phyloP scores from a whole-genome alignment of 2,329 filamentous ascomycete species.

The Pseudocercospora musae region DNA sequence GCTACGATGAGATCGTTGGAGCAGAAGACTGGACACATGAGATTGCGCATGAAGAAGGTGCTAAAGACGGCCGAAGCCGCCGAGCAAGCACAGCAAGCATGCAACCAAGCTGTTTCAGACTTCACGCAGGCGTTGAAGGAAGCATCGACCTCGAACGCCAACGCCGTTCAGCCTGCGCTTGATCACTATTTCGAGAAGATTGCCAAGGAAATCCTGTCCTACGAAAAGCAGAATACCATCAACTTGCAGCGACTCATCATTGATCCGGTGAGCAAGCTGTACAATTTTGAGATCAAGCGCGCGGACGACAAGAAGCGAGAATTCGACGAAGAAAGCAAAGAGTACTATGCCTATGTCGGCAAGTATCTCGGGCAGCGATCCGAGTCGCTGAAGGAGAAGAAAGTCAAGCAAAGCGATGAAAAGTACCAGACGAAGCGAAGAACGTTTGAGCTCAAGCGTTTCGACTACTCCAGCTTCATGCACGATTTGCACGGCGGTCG shows the following conservation, averaged over 20 bases:
- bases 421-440: conserved; percentile 93
- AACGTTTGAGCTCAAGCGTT: conserved; percentile 94
- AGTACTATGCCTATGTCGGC: conserved; percentile 94
- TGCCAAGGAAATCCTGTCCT: conserved; percentile 80
- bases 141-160: conserved; percentile 84
- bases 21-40: conserved; percentile 94
- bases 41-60: conserved; percentile 91
- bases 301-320: conserved; percentile 95
- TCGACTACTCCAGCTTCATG: conserved; percentile 99
- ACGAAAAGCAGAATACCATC: conserved; percentile 77
- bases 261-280: conserved; percentile 86
- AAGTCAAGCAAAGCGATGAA: conserved; percentile 86
- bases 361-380: conserved; percentile 94
- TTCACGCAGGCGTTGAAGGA: conserved; percentile 87
- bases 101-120: conserved; percentile 77
- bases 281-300: conserved; percentile 95
- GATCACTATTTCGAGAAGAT: conserved; percentile 99
- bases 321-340: conserved; percentile 97
- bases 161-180: conserved; percentile 92
- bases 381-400: conserved; percentile 96
- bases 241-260: conserved; percentile 93
- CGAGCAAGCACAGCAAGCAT: conserved; percentile 71
- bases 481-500: conserved; percentile 98
- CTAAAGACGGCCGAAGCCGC: conserved; percentile 91
- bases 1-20: conserved; percentile 96